Percentiles rank a stretch among this genome's conserved stretches.
Conservation (phyloP, 1,139 yeast species). For the Suhomyces maxii region DNA sequence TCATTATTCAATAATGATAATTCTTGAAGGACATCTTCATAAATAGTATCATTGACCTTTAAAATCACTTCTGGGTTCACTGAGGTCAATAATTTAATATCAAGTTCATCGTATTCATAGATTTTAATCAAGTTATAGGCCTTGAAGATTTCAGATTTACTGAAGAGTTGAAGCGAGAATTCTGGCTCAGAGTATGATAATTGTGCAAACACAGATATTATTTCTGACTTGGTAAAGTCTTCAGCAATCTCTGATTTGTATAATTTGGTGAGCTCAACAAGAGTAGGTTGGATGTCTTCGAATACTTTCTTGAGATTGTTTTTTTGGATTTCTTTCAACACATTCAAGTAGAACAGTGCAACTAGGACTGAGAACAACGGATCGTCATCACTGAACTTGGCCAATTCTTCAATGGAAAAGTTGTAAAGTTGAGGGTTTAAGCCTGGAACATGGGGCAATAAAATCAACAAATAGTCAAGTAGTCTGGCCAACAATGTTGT, state of each 20-base stretch:
- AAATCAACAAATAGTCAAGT: conserved; percentile 23
- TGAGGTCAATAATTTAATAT: conserved; percentile 23
- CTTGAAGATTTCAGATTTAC: conserved; percentile 19
- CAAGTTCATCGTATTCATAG: conserved; percentile 16
- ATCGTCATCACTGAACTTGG: conserved; percentile 20
- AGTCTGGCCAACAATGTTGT: conserved; percentile 22
- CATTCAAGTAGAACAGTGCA: conserved; percentile 29
- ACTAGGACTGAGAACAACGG: conserved; percentile 27
- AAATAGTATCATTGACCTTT: conserved; percentile 7
- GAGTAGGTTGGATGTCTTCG: conserved; percentile 14
- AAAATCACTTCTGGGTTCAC: conserved; percentile 25
- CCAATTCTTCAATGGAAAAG: conserved; percentile 16
- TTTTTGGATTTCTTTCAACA: conserved; percentile 14
- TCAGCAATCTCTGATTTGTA: conserved; percentile 6
- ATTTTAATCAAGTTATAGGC: conserved; percentile 20
- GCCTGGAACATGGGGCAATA: conserved; percentile 16
- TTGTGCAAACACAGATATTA: conserved; percentile 18
- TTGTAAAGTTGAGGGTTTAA: conserved; percentile 13
- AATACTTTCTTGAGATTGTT: conserved; percentile 7
- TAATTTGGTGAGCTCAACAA: conserved; percentile 12
- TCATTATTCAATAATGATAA: conserved; percentile 22
- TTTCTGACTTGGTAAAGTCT: conserved; percentile 15
- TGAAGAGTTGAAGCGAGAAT: conserved; percentile 3
- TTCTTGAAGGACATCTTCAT: conserved; percentile 17
- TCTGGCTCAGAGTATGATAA: conserved; percentile 17